Evolutionary conservation across 768 basidiomycete species (phyloP).

Genomic region (Dacryopinax spathularia): DNA sequence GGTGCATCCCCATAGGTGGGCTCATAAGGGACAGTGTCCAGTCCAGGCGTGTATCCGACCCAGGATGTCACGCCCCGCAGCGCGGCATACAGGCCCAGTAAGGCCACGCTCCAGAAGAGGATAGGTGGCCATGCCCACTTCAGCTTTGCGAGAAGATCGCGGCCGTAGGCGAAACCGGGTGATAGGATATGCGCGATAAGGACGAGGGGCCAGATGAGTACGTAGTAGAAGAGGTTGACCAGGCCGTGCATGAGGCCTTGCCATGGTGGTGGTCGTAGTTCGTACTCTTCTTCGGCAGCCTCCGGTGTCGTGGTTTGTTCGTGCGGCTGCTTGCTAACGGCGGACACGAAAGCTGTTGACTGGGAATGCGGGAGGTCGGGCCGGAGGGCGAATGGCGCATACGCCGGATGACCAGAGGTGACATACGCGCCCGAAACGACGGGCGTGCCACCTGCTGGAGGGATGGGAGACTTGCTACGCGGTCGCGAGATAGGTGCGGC

Average conservation of each 20-base stretch:
- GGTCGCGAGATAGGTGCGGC: background rate
- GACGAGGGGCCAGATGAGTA: background rate
- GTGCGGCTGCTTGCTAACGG: background rate
- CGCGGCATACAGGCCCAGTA: background rate
- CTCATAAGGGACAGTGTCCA: background rate
- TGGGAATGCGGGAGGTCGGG: background rate
- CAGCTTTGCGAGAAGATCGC: background rate
- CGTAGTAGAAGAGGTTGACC: background rate
- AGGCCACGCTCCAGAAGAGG: background rate
- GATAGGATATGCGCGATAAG: background rate
- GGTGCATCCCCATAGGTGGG: background rate
- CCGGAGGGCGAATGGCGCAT: background rate
- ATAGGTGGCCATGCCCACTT: background rate
- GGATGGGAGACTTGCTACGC: background rate
- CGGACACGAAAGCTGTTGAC: background rate
- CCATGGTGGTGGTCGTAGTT: background rate
- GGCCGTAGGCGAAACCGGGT: background rate
- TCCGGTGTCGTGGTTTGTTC: background rate
- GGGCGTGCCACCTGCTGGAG: background rate
- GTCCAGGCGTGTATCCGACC: background rate
- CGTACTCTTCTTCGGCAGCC: background rate
- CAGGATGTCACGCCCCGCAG: background rate
- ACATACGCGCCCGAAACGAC: background rate
- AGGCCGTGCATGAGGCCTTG: background rate
- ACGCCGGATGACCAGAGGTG: background rate